Base-by-base conservation (phyloP, 2,329 filamentous ascomycete species). In the Aspergillus ibericus region DNA sequence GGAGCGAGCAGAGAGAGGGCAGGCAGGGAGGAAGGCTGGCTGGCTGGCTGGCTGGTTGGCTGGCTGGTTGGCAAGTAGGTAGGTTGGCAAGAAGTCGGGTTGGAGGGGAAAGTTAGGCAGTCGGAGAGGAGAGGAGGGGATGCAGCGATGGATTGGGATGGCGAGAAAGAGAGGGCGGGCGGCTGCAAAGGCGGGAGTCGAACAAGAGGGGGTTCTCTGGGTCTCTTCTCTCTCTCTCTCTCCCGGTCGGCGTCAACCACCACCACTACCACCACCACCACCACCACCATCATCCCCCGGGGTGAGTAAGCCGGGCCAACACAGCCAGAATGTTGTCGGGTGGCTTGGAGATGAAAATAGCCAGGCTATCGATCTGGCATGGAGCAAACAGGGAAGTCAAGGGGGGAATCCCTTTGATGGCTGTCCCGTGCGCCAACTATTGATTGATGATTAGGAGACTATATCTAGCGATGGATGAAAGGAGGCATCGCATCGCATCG, bases 181-280 rank as follows among this genome's bases (percentile, higher is more conserved):
- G 59, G 59, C 55, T 59, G 48, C 58, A 42, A 62, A 60, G 50
- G 59, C 59, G 56, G 56, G 61, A 54, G 53, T 42, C 25, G 55
- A 56, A 55, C 13, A 40, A 54, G 38, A 53, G 15, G 40, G 35
- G 49, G 29, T n/a, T 10, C 34, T 27, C 25, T 13, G n/a, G 22
- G 15, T 20, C 5, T 8, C 13, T 15, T 27, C 9, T 51, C 34
- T 15, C 13, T 29, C 25, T 27, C 34, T 35, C 10, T 12, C 34
- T 35, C n/a, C n/a, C 22, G 22, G 22, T 25, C 22, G 22, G 22
- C 22, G 3, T 25, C 22, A n/a, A n/a, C n/a, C n/a, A n/a, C n/a
- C n/a, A n/a, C n/a, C n/a, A n/a, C n/a, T n/a, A n/a, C n/a, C n/a
- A n/a, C n/a, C n/a, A n/a, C n/a, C n/a, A n/a, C n/a, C n/a, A n/a